Conservation (phyloP, 202 grass and related monocot genomes). For the Sporobolus alterniflorus region DNA sequence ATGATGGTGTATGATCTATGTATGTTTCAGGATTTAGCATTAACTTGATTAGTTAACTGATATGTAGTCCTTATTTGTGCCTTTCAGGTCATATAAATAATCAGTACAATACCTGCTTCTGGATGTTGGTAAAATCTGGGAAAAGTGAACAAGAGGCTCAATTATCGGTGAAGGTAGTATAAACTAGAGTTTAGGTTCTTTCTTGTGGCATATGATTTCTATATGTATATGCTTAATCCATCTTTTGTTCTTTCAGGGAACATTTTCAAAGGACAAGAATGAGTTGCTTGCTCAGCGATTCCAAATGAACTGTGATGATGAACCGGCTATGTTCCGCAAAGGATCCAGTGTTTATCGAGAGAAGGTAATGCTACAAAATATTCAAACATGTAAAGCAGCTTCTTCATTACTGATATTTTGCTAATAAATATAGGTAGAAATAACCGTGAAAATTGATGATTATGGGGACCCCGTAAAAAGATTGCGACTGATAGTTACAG, state of each 20-base stretch:
- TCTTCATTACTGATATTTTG: slow-evolving; percentile 2
- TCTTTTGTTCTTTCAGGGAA: slow-evolving; percentile 58
- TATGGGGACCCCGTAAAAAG: slow-evolving; percentile 13
- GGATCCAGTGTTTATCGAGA: slow-evolving; percentile 89
- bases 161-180: slow-evolving; percentile 66
- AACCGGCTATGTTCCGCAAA: slow-evolving; percentile 83
- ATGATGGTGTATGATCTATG: not conserved
- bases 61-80: slow-evolving; percentile 19
- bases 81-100: slow-evolving; percentile 96
- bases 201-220: not conserved
- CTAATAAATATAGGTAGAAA: slow-evolving; percentile 28
- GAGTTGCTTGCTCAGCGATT: slow-evolving; percentile 82
- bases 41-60: not conserved
- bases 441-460: slow-evolving; percentile 19
- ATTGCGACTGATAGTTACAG: slow-evolving; percentile 9
- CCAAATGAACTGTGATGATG: slow-evolving; percentile 77
- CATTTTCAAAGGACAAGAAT: slow-evolving; percentile 87
- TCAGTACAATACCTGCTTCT: slow-evolving; percentile 97
- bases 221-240: not conserved
- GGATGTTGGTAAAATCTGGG: slow-evolving; percentile 95
- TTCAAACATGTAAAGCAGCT: slow-evolving; percentile 5
- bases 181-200: slow-evolving; percentile 12
- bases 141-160: slow-evolving; percentile 91
- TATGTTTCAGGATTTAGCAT: not conserved
- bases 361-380: slow-evolving; percentile 54